Evolutionary conservation across 768 basidiomycete species (phyloP).

Genomic region (Tricholoma terreum): DNA sequence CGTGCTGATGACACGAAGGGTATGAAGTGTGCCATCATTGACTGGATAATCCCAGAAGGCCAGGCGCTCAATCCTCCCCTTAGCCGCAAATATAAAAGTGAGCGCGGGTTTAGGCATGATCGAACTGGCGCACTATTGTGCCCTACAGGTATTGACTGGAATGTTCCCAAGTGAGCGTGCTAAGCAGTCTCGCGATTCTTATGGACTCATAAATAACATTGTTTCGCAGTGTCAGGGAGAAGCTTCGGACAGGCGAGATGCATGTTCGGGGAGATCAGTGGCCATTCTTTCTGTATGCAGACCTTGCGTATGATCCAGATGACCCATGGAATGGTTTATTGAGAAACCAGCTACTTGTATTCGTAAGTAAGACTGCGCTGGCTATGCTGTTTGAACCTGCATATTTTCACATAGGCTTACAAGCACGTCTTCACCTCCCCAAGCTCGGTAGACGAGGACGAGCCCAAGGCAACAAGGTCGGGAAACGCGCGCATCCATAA

Average conservation of each 20-base stretch:
- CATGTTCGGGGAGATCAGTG: conserved; percentile 21
- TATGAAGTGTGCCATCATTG: not conserved
- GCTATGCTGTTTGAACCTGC: too few relatives aligned
- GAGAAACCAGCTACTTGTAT: conserved; percentile 17
- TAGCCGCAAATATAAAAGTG: not conserved
- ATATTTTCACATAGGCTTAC: conserved; percentile 13
- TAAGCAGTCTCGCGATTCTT: not conserved
- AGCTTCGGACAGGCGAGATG: conserved; percentile 12
- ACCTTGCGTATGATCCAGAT: conserved; percentile 16
- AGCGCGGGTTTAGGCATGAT: conserved; percentile 2
- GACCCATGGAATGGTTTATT: conserved; percentile 27
- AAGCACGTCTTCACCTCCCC: conserved; percentile 30
- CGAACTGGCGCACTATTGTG: not conserved
- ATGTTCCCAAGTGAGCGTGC: not conserved
- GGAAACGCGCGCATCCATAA: conserved; percentile 4
- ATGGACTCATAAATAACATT: not conserved
- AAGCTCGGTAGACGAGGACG: conserved; percentile 24
- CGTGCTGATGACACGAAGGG: not conserved
- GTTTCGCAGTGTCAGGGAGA: conserved; percentile 3
- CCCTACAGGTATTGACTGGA: not conserved
- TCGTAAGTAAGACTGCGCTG: conserved; percentile 5
- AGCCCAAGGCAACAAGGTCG: conserved; percentile 18
- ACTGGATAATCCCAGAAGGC: not conserved
- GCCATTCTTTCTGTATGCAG: conserved; percentile 2
- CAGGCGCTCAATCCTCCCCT: not conserved